Base-by-base conservation (phyloP, 805 yeast species). In the Monosporozyma unispora region DNA sequence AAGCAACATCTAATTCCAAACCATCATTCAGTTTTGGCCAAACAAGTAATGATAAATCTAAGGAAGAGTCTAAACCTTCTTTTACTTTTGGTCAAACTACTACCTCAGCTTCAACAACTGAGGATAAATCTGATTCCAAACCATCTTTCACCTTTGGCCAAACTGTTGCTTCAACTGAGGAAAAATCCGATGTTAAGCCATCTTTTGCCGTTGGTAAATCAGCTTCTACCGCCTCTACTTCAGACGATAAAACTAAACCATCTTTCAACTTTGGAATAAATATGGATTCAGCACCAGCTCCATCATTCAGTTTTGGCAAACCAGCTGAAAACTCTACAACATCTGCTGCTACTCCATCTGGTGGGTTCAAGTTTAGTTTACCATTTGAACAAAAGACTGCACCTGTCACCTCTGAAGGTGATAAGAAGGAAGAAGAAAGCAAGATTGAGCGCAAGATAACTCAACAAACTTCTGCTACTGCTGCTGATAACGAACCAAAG, bases 391-490 rank as follows among this genome's bases (percentile, higher is more conserved):
- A 64, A 47, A 59, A 56, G 18, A 22, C 52, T 4, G 14, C 51
- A 7, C 25, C 54, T n/a, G 41, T 57, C 14, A 47, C 48, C 6
- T 33, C 60, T 4, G 48, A 57, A 5, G 31, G 3, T 21, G 22
- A 3, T 8, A 39, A 12, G 16, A 21, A 19, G 4, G 42, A 19
- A 12, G 42, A 55, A 2, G 46, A 54, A 1, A 51, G 55, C 11
- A 42, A 60, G 16, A 53, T 55, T n/a, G 16, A n/a, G 53, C 50
- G 16, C 72, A 67, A 21, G 74, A n/a, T n/a, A n/a, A n/a, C n/a
- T n/a, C 29, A 72, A 38, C 78, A 70, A 44, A 76, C 73, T 50
- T 73, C 72, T 2, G 72, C 72, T 40, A 74, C 73, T 4, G 74
- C 59, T 43, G 2, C 47, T 8, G 54, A 35, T 2, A 66, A 67